A percentile compares a stretch with the other conserved stretches of the same genome.
These are phyloP conservation scores for Posidonia oceanica DNA, from an alignment of 116 monocot species.

Conservation along the genomic window DNA sequence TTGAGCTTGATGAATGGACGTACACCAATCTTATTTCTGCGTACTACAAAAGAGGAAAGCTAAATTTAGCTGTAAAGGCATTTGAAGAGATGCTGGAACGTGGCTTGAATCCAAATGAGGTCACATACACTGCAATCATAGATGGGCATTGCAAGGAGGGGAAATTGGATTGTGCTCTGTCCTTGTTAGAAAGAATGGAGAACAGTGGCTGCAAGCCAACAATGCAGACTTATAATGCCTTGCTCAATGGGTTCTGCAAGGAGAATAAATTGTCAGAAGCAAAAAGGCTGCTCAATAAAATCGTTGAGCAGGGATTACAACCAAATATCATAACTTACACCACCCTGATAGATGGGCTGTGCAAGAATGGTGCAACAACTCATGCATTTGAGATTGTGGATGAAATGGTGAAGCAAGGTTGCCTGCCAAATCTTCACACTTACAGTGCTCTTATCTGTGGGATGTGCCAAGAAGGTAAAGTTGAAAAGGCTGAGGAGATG, in stretches of 20 bases:
- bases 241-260: constrained; percentile 57
- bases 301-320: constrained; percentile 24
- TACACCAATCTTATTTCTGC: constrained; percentile 68
- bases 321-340: constrained; percentile 84
- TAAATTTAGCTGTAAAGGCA: constrained; percentile 43
- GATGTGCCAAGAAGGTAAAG: constrained; percentile 54
- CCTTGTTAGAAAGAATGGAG: constrained; percentile 45
- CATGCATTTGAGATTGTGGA: constrained; percentile 42
- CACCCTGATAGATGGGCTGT: constrained; percentile 57
- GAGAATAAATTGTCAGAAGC: constrained; percentile 42
- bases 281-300: constrained; percentile 24
- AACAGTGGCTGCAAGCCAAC: constrained; percentile 43
- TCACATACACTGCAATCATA: constrained; percentile 63
- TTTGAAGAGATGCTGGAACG: constrained; percentile 49
- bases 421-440: constrained; percentile 53
- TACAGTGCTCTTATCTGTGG: constrained; percentile 71
- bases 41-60: constrained; percentile 45
- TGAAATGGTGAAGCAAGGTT: constrained; percentile 47
- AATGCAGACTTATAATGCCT: constrained; percentile 53
- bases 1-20: constrained; percentile 67
- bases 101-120: constrained; percentile 50
- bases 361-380: constrained; percentile 49
- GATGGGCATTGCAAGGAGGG: constrained; percentile 77
- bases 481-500: constrained; percentile 53
- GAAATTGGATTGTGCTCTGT: constrained; percentile 42